phyloP scores from a whole-genome alignment of 2,329 filamentous ascomycete species.

The Monosporascus sp. region DNA sequence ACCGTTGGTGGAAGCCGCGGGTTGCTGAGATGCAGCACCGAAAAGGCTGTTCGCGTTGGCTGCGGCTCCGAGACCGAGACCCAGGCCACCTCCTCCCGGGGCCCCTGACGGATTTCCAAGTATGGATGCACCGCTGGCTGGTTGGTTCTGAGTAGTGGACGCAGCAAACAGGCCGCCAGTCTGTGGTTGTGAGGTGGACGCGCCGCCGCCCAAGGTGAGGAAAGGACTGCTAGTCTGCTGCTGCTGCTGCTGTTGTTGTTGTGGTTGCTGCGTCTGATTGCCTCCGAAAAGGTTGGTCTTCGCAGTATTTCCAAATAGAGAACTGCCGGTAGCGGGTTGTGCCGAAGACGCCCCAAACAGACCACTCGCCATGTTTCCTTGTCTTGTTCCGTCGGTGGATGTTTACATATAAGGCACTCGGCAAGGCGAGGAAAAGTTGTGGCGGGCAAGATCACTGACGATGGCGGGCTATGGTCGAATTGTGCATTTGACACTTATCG shows the following conservation, averaged over 20 bases:
- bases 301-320: constrained; percentile 9
- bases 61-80: constrained; percentile 8
- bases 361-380: neutral
- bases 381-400: neutral
- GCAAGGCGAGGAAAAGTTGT: too few relatives aligned
- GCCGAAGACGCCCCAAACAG: constrained; percentile 28
- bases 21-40: constrained; percentile 18
- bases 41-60: constrained; percentile 16
- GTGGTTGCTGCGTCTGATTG: neutral
- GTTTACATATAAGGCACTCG: too few relatives aligned
- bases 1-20: constrained; percentile 21
- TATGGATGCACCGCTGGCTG: constrained; percentile 1
- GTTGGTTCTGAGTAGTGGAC: constrained; percentile 9
- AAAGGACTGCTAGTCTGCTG: neutral
- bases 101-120: constrained; percentile 3
- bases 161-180: constrained; percentile 8
- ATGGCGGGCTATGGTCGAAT: too few relatives aligned
- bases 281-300: neutral
- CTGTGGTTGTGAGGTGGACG: constrained; percentile 5
- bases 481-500: too few relatives aligned
- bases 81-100: constrained; percentile 1
- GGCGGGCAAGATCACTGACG: too few relatives aligned
- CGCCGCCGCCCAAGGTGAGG: neutral
- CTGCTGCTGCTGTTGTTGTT: constrained; percentile 10
- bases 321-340: constrained; percentile 5